Base-by-base conservation (phyloP, 2,329 filamentous ascomycete species). In the Decorospora gaudefroyi region DNA sequence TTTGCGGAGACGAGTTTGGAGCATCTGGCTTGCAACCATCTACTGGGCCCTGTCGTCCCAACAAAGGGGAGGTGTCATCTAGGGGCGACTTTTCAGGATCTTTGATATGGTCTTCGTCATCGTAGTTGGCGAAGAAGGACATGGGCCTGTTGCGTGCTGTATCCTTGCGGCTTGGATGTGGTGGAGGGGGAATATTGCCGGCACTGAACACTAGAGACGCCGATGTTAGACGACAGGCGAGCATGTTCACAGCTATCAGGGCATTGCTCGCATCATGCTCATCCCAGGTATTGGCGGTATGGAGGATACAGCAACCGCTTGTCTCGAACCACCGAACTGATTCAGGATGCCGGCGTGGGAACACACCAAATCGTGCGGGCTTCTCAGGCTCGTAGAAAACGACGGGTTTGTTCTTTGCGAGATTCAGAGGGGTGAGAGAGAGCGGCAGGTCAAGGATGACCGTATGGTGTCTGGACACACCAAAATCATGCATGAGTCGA, bases 401-500 rank as follows among this genome's bases (percentile, higher is more conserved):
- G 0, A 81, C 76, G 3, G 81, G 79, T 33, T 74, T 73, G 49
- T 80, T 80, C 44, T 72, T 78, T 1, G 78, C 59, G 18, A 84
- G 72, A 45, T 86, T 86, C 27, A 82, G 61, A 0, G 84, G 84
- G 46, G 87, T 80, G 1, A 88, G 71, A 0, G 80, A 81, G 0
- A 88, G 72, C 0, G 86, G 86, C 7, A 88, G 72, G 57, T 89
- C 85, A 69, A 88, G 77, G 42, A 88, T 86, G 25, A 88, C 70
- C 0, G 84, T 86, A 56, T 87, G 77, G 4, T 61, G 65, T 4
- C 70, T 74, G 1, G 84, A 86, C 1, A 85, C 84, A 10, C 85
- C 85, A 66, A 88, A 88, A 62, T 88, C 85, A 60, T 88, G 86
- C 84, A 88, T 88, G 78, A 88, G 85, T 61, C 85, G 87, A 1